Evolutionary conservation across 2,329 filamentous ascomycete genomes (phyloP), one percentile per base, ranked within the genome.

Genomic region (Byssothecium circinans): DNA sequence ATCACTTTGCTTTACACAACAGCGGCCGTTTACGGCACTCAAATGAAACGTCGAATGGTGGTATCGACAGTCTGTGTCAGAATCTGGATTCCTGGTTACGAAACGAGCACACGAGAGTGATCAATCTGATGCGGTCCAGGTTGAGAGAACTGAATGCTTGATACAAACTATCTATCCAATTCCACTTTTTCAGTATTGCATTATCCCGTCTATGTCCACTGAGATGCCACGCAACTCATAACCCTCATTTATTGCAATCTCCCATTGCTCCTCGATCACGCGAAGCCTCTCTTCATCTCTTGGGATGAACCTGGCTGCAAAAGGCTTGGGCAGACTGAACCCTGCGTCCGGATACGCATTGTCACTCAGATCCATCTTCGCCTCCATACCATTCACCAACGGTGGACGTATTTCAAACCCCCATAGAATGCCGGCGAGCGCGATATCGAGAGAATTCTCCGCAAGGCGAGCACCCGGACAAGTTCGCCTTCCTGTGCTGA

Each of bases 381-480:
- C 25, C 11, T 27, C 25, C 25, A 27, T 11, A 27, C 25, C 25
- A 11, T 27, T 27, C 25, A 27, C 25, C 25, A 27, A 27, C 7
- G 25, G 25, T 27, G 6, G 25, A 27, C 25, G 11, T 6, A 65
- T 56, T 20, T 64, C 53, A 44, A 66, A 66, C 1, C 45, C 54
- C 62, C 62, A 66, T n/a, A 66, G 29, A 8, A 64, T 46, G 1
- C 45, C 42, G 11, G 57, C 54, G 4, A 64, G 44, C 14, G 47
- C 47, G 14, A 64, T 47, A 40, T 47, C 52, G 11, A 66, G 44
- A 5, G 43, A 48, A 25, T 57, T 60, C 32, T 66, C 59, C 1
- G 62, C 63, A 5, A 66, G 35, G 29, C 57, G 56, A 12, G 53
- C 43, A 2, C 63, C 62, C 1, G 61, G 58, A 44, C 63, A 66